phyloP scores from a whole-genome alignment of 176 grass and related monocot species.

The Oryza australiensis region DNA sequence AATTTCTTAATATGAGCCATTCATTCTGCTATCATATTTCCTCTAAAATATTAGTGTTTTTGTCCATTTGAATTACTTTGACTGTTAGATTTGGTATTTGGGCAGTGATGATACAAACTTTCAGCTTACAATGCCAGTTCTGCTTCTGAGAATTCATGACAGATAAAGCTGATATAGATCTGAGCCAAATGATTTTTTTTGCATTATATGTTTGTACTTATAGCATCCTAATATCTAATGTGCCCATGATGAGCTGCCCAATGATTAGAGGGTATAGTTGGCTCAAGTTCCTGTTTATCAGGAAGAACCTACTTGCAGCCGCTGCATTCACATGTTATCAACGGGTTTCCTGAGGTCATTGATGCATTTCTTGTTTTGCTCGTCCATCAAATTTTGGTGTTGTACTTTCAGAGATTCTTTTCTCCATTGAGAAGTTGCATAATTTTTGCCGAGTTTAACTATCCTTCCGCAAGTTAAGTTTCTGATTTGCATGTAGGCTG shows the following conservation, averaged over 20 bases:
- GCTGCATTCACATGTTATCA: slow-evolving; percentile 26
- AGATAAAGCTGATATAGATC: slow-evolving; percentile 45
- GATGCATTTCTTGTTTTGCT: accelerated
- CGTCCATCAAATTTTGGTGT: not conserved
- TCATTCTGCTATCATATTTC: not conserved
- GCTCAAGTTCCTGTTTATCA: slow-evolving; percentile 43
- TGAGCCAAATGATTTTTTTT: slow-evolving; percentile 26
- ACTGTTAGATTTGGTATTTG: not conserved
- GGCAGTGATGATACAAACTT: slow-evolving; percentile 29
- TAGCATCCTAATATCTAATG: no score
- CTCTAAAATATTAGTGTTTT: not conserved
- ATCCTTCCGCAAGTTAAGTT: slow-evolving; percentile 32
- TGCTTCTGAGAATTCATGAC: slow-evolving; percentile 84
- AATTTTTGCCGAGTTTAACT: slow-evolving; percentile 37
- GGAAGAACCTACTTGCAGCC: slow-evolving; percentile 57
- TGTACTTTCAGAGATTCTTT: not conserved
- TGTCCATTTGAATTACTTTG: no score
- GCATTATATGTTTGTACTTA: not conserved
- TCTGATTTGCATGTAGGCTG: slow-evolving; percentile 41
- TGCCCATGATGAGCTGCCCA: slow-evolving; percentile 14
- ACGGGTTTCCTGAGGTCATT: slow-evolving; percentile 23
- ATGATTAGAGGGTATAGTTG: slow-evolving; percentile 27
- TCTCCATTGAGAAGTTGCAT: no score
- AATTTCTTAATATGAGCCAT: slow-evolving; percentile 75
- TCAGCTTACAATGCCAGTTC: slow-evolving; percentile 64